Evolutionary conservation across 2,329 filamentous ascomycete genomes (phyloP).

Genomic region (Beauveria sp.): DNA sequence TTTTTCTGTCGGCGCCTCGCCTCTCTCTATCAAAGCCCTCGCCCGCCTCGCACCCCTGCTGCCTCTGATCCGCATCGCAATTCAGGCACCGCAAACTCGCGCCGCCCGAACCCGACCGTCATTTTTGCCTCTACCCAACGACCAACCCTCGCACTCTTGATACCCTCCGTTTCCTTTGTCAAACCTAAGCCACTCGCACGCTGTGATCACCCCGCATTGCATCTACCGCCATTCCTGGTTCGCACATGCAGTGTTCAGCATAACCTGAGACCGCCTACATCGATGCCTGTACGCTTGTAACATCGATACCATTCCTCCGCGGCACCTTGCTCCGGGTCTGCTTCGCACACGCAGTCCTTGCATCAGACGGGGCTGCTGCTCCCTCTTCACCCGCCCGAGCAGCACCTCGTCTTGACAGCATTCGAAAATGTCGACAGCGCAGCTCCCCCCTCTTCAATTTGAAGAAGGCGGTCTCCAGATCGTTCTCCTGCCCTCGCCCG

Average conservation of each 20-base stretch:
- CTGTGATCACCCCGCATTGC: background rate
- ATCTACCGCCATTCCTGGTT: background rate
- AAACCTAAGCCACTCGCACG: background rate
- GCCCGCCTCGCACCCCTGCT: background rate
- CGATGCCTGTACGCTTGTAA: slow-evolving; percentile 7
- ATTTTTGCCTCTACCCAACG: background rate
- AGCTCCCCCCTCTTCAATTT: slow-evolving; percentile 13
- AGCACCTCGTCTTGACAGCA: slow-evolving; percentile 6
- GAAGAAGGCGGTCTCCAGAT: slow-evolving; percentile 11
- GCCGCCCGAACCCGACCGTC: background rate
- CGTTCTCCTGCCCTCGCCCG: slow-evolving; percentile 8
- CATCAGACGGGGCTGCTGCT: slow-evolving; percentile 8
- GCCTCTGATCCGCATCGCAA: background rate
- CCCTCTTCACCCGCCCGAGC: background rate
- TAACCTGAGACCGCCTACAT: background rate
- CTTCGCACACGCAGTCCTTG: background rate
- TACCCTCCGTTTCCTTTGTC: too few species aligned
- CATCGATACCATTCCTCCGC: background rate
- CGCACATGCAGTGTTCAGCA: background rate
- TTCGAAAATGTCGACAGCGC: slow-evolving; percentile 7
- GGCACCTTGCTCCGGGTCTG: background rate
- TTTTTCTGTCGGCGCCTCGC: background rate
- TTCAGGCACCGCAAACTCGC: background rate
- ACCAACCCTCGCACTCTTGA: background rate
- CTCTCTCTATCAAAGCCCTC: background rate